Percentiles rank a stretch among this genome's conserved stretches.
Evolutionary conservation across 495 filamentous ascomycete genomes (phyloP).

Genomic region (Chaetomium cochliodes): DNA sequence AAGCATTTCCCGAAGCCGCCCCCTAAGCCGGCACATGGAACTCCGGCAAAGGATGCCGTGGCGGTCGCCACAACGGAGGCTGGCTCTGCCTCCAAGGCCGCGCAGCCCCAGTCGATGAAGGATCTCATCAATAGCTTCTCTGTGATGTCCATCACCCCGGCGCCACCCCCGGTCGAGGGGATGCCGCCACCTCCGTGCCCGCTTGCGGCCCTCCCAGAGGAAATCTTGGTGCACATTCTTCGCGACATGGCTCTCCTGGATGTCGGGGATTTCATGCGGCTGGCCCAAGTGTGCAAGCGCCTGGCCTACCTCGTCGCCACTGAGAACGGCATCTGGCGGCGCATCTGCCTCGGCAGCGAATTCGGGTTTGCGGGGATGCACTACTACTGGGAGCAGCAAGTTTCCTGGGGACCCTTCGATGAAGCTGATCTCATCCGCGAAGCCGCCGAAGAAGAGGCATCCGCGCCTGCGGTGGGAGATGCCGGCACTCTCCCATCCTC

Average conservation of each 20-base stretch:
- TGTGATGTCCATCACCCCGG: slow-evolving; percentile 57
- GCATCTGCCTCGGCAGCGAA: slow-evolving; percentile 64
- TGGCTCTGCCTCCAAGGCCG: background rate
- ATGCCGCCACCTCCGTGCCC: slow-evolving; percentile 72
- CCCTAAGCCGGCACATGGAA: slow-evolving; percentile 32
- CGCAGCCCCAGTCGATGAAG: slow-evolving; percentile 47
- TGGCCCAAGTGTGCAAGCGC: slow-evolving; percentile 79
- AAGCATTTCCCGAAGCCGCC: slow-evolving; percentile 77
- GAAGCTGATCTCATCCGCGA: slow-evolving; percentile 38
- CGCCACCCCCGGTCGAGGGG: slow-evolving; percentile 58
- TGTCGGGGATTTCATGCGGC: slow-evolving; percentile 72
- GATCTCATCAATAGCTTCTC: slow-evolving; percentile 78
- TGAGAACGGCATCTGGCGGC: slow-evolving; percentile 88
- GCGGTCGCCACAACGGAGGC: background rate
- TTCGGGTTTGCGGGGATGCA: slow-evolving; percentile 84
- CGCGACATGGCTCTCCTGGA: slow-evolving; percentile 70
- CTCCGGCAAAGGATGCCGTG: slow-evolving; percentile 24
- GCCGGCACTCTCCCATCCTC: slow-evolving; percentile 24
- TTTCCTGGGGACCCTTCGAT: slow-evolving; percentile 60
- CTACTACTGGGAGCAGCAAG: slow-evolving; percentile 67
- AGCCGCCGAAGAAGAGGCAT: slow-evolving; percentile 13
- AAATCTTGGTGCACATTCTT: slow-evolving; percentile 66
- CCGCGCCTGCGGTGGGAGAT: slow-evolving; percentile 6
- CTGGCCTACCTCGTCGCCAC: slow-evolving; percentile 80
- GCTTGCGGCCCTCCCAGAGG: slow-evolving; percentile 72